A percentile compares a stretch with the other conserved stretches of the same genome.
phyloP scores from a whole-genome alignment of 169 alveolate genomes.

The Eimeria necatrix region DNA sequence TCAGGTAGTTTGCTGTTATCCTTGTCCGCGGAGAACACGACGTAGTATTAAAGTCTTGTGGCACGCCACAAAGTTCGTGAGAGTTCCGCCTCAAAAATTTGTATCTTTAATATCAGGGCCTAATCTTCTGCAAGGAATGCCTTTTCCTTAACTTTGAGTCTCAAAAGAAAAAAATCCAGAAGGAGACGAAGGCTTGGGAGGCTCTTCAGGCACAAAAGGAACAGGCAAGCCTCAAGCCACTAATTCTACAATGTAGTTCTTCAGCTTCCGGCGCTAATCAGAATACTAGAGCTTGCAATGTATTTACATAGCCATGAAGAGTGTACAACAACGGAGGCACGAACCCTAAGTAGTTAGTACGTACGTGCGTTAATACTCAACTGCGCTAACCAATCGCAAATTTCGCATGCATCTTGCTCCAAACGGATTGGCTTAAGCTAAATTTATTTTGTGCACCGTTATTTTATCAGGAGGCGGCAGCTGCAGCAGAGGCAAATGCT shows the following conservation, averaged over 20 bases:
- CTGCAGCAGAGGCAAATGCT: constrained; percentile 55
- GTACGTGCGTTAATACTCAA: too few species aligned
- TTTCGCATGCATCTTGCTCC: too few species aligned
- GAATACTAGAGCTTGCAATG: too few species aligned
- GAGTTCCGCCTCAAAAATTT: not conserved
- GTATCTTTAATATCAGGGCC: constrained; percentile 87
- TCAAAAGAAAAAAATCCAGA: constrained; percentile 88
- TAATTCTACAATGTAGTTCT: not conserved
- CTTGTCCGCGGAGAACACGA: too few species aligned
- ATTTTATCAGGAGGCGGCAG: constrained; percentile 56
- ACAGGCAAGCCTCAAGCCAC: constrained; percentile 27
- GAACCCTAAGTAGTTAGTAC: too few species aligned
- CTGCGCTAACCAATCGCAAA: too few species aligned
- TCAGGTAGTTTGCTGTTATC: not conserved
- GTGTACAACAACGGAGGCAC: too few species aligned
- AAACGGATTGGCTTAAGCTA: too few species aligned
- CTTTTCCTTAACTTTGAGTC: constrained; percentile 91
- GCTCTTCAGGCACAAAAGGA: constrained; percentile 50
- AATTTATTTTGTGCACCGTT: not conserved
- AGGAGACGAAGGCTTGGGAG: constrained; percentile 57
- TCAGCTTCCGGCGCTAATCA: too few species aligned
- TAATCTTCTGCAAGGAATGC: constrained; percentile 95
- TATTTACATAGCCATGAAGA: too few species aligned
- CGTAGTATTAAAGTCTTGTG: too few species aligned
- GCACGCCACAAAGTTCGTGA: too few species aligned